Conservation (phyloP, 1,139 yeast species). For the Geotrichum fermentans region DNA sequence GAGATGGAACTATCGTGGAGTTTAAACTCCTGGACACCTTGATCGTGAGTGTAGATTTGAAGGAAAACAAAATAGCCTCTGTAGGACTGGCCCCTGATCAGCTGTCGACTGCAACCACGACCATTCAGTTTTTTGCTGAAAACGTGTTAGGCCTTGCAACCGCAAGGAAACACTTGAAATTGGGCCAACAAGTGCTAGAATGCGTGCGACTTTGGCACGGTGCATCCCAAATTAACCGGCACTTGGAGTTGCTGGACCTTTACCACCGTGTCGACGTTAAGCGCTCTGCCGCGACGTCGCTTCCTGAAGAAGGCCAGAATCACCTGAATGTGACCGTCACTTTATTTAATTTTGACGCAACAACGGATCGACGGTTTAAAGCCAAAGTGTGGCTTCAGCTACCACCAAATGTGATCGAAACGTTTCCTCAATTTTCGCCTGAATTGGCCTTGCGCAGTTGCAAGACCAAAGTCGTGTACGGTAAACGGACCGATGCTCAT, state of each 20-base stretch:
- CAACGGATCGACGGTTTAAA: neutral
- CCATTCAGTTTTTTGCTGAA: conserved; percentile 1
- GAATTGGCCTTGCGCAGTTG: neutral
- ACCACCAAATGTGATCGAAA: neutral
- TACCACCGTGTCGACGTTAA: conserved; percentile 6
- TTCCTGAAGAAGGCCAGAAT: neutral
- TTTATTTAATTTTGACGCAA: neutral
- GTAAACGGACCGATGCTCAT: neutral
- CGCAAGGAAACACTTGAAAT: neutral
- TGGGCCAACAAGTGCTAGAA: conserved; percentile 5
- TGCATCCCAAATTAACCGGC: neutral
- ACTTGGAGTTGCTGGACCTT: neutral
- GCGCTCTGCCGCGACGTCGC: neutral
- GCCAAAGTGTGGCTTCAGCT: conserved; percentile 4
- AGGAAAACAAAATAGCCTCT: neutral
- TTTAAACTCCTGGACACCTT: neutral
- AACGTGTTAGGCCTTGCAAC: neutral
- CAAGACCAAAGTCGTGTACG: neutral
- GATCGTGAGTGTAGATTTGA: neutral
- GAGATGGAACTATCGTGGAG: neutral
- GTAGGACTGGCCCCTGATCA: neutral
- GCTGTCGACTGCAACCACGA: neutral
- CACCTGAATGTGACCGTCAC: neutral
- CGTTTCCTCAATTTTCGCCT: conserved; percentile 1
- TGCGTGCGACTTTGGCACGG: conserved; percentile 6